phyloP scores from a whole-genome alignment of 768 basidiomycete species.

The Butyriboletus loyo region DNA sequence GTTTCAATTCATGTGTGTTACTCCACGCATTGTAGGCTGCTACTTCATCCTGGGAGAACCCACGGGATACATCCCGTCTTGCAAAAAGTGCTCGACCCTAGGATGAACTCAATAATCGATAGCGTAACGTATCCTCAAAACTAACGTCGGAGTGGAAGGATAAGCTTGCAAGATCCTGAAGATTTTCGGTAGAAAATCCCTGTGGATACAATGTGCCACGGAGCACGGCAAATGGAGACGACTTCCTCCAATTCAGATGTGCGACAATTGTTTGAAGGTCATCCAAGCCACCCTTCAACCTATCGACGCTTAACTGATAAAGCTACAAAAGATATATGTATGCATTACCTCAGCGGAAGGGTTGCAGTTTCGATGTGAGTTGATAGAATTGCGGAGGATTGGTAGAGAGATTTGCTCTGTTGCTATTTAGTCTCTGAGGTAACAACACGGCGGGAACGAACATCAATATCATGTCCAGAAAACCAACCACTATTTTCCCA shows the following conservation, averaged over 20 bases:
- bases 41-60: constrained; percentile 43
- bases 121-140: background rate
- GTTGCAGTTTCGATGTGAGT: constrained; percentile 58
- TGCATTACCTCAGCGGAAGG: constrained; percentile 53
- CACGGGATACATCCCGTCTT: constrained; percentile 57
- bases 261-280: constrained; percentile 44
- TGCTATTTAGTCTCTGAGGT: constrained; percentile 6
- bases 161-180: constrained; percentile 39
- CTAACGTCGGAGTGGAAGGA: constrained; percentile 34
- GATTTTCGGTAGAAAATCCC: constrained; percentile 19
- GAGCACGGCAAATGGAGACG: constrained; percentile 54
- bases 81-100: constrained; percentile 33
- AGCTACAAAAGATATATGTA: background rate
- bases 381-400: constrained; percentile 56
- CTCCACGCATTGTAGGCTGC: constrained; percentile 41
- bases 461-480: constrained; percentile 14
- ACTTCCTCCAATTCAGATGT: constrained; percentile 52
- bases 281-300: constrained; percentile 33
- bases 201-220: constrained; percentile 50
- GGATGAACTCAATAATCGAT: background rate
- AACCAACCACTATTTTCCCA: constrained; percentile 41
- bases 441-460: constrained; percentile 12
- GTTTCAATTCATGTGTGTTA: constrained; percentile 25
- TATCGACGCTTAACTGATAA: constrained; percentile 14
- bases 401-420: constrained; percentile 40